Percentiles rank a stretch among this genome's conserved stretches.
Conservation (phyloP, 192 early-diverging fungal genomes). For the Chytriomyces confervae region DNA sequence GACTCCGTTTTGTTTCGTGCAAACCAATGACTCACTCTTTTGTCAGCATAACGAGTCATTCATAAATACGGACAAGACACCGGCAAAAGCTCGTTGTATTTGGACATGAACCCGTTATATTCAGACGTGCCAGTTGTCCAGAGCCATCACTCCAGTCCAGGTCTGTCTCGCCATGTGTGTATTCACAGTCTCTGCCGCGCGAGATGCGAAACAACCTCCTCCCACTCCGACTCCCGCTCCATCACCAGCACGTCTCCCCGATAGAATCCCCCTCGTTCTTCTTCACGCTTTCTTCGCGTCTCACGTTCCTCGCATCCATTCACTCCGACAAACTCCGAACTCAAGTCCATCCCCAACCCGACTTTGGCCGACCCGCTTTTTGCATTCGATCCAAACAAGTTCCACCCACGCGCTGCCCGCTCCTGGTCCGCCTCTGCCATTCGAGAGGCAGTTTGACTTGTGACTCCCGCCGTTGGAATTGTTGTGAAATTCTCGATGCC, state of each 20-base stretch:
- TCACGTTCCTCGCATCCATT: background rate
- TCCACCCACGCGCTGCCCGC: background rate
- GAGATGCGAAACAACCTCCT: background rate
- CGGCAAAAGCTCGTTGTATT: too few relatives aligned
- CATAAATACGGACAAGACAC: too few relatives aligned
- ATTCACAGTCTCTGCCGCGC: background rate
- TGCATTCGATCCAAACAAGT: too few relatives aligned
- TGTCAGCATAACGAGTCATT: background rate
- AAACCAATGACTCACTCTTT: background rate
- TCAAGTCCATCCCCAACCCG: too few relatives aligned
- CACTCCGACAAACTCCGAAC: background rate
- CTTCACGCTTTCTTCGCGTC: background rate
- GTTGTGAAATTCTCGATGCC: constrained; percentile 46
- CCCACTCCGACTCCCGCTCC: background rate
- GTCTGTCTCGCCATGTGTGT: too few relatives aligned
- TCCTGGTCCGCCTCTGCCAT: background rate
- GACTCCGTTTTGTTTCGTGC: background rate
- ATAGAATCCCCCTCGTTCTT: background rate
- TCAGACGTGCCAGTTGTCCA: too few relatives aligned
- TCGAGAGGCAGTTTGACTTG: background rate
- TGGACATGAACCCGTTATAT: too few relatives aligned
- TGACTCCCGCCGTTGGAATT: constrained; percentile 29
- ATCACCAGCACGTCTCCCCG: background rate
- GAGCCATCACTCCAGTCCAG: too few relatives aligned
- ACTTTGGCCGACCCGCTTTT: too few relatives aligned